Evolutionary conservation across 306 rosid species (phyloP).

Genomic region (Quercus parvula): DNA sequence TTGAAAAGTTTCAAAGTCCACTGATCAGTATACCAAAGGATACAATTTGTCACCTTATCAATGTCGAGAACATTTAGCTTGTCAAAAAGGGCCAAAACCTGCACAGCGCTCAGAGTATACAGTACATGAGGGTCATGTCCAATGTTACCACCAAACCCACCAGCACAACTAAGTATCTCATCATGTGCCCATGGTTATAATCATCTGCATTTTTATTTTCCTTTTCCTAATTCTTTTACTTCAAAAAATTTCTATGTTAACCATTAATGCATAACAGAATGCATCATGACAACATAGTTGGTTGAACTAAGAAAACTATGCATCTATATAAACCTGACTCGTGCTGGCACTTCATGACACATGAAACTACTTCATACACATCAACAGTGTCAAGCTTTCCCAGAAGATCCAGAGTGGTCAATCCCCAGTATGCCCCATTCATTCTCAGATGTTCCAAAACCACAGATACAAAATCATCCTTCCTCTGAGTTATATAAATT

Average conservation of each 20-base stretch:
- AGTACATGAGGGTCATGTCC: conserved; percentile 80
- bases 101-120: conserved; percentile 85
- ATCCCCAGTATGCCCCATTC: conserved; percentile 94
- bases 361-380: conserved; percentile 65
- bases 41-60: conserved; percentile 77
- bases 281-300: neutral
- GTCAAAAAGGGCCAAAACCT: conserved; percentile 75
- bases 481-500: conserved; percentile 38
- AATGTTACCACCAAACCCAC: conserved; percentile 86
- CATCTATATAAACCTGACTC: conserved; percentile 54
- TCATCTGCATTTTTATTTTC: neutral
- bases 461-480: conserved; percentile 76
- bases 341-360: conserved; percentile 75
- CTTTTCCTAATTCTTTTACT: neutral
- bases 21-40: conserved; percentile 43
- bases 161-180: conserved; percentile 33
- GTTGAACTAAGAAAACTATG: neutral
- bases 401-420: conserved; percentile 69
- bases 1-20: conserved; percentile 3
- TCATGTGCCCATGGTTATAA: neutral
- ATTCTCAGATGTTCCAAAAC: conserved; percentile 85
- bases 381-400: conserved; percentile 68
- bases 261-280: neutral
- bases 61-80: conserved; percentile 57
- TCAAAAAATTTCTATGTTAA: neutral